Conservation (phyloP, 2,329 filamentous ascomycete species). For the Ophiostoma ips region DNA sequence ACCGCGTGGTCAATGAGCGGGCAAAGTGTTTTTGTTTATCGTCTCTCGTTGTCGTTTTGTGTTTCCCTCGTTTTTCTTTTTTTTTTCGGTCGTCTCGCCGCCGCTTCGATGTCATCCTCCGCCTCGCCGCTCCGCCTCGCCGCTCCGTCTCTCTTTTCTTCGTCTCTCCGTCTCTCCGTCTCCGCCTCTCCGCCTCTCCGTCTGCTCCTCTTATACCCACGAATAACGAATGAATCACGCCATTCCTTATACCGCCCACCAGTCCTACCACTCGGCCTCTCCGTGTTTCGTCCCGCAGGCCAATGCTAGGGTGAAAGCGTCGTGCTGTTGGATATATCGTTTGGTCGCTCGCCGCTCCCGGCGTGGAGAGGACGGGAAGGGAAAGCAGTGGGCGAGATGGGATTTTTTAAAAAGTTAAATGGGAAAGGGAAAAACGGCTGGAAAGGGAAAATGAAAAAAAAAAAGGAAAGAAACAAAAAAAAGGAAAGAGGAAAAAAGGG, state of each 20-base stretch:
- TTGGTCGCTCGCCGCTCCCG: not conserved
- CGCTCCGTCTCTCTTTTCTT: not conserved
- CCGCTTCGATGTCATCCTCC: not conserved
- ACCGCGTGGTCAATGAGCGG: slow-evolving; percentile 9
- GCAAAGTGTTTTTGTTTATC: not conserved
- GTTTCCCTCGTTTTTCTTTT: not conserved
- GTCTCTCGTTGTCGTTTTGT: not conserved
- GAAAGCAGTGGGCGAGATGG: too few species aligned
- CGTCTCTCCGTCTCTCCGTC: not conserved
- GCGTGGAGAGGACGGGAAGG: not conserved
- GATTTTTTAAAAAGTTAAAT: too few species aligned
- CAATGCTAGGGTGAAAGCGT: too few species aligned
- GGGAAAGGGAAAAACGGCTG: too few species aligned
- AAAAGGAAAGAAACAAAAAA: not conserved
- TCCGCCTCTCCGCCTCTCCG: too few species aligned
- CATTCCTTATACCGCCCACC: too few species aligned
- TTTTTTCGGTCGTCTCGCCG: not conserved
- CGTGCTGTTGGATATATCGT: not conserved
- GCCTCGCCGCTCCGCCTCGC: not conserved
- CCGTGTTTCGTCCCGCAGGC: too few species aligned
- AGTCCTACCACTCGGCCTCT: too few species aligned
- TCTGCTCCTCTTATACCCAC: not conserved
- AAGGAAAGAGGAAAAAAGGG: not conserved
- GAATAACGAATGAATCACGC: not conserved
- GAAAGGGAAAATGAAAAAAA: too few species aligned